Base-by-base conservation (phyloP, 2,329 filamentous ascomycete genomes). In the Talaromyces sp. region DNA sequence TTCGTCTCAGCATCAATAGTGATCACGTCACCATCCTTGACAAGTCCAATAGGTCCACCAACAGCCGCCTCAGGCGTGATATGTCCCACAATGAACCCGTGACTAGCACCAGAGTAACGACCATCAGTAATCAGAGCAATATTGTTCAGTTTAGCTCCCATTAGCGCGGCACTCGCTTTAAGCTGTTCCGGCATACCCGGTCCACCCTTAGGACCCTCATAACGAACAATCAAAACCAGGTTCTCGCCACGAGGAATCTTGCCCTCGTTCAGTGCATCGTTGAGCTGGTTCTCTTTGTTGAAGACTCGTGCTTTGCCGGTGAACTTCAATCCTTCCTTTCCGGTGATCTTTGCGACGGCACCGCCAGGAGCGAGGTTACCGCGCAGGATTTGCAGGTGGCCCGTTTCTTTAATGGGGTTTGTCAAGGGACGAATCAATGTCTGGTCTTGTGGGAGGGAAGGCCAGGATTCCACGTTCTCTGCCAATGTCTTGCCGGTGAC, bases 121-220 rank as follows among this genome's bases (percentile, higher is more conserved):
- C 93, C 93, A 69, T 97, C 93, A 0, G 93, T 97, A 44, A 97
- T 90, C 13, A 97, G 82, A 0, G 93, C 92, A 8, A 97, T 84
- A 65, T 96, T 96, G 47, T 80, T 90, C 47, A 97, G 79, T 11
- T 89, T 89, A 0, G 93, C 93, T 44, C 93, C 93, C 88, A 96
- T 96, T 62, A 97, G 90, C 16, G 92, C 90, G 0, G 91, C 91
- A 53, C 85, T 89, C 10, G 93, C 90, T 70, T 89, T 91, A 40
- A 97, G 82, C 74, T 96, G 91, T 75, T 97, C 93, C 2, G 92
- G 93, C 93, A 97, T 97, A 39, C 93, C 93, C 0, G 93, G 93
- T 0, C 93, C 93, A 57, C 93, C 93, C 69, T 90, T 92, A 11
- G 93, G 93, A 0, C 93, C 93, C 71, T 97, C 93, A 70, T 97